Conservation (phyloP, 225 moss, liverwort and hornwort genomes). For the Pseudoscleropodium purum region DNA sequence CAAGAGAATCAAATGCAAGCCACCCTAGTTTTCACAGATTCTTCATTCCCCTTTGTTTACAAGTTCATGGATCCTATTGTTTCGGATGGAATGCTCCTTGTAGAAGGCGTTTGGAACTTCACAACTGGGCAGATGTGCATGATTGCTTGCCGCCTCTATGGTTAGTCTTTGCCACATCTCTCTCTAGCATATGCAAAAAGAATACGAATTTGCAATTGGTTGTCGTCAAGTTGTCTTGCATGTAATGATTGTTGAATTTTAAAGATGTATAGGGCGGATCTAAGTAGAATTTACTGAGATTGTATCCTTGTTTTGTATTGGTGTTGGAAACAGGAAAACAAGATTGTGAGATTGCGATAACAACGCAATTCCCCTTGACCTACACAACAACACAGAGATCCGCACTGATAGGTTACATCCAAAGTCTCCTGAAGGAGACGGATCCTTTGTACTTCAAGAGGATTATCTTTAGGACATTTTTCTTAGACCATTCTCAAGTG, state of each 20-base stretch:
- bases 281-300: background rate
- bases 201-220: background rate
- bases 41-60: background rate
- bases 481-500: background rate
- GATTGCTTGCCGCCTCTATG: slow-evolving; percentile 19
- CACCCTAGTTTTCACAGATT: background rate
- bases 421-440: slow-evolving; percentile 5
- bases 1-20: background rate
- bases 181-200: background rate
- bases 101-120: slow-evolving; percentile 21
- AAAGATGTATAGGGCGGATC: background rate
- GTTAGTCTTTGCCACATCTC: background rate
- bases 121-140: slow-evolving; percentile 17
- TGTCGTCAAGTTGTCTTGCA: background rate
- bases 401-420: slow-evolving; percentile 3
- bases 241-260: background rate
- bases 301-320: background rate
- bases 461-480: background rate
- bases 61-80: background rate
- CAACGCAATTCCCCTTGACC: slow-evolving; percentile 19
- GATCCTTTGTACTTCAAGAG: slow-evolving; percentile 8
- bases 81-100: background rate
- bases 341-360: slow-evolving; percentile 16
- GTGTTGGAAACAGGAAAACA: background rate
- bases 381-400: slow-evolving; percentile 12